phyloP scores from a whole-genome alignment of 2,329 filamentous ascomycete species.

The Scedosporium dehoogii region DNA sequence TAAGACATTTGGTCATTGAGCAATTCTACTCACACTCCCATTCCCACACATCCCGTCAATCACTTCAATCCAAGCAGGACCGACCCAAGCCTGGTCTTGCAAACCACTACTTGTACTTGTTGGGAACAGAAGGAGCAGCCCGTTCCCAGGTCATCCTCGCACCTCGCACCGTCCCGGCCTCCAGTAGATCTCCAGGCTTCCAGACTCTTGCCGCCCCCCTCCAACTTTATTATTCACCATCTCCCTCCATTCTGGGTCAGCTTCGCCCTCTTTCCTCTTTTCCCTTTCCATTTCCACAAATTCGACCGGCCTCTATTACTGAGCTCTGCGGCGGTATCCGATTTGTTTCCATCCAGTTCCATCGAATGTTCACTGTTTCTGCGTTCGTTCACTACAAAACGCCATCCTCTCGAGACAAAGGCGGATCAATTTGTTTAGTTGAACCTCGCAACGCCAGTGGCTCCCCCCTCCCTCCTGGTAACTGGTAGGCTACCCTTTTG shows the following conservation, averaged over 20 bases:
- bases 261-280: background rate
- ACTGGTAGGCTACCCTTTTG: background rate
- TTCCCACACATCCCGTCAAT: no score
- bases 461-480: background rate
- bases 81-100: no score
- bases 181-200: background rate
- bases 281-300: background rate
- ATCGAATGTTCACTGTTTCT: background rate
- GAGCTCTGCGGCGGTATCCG: background rate
- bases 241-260: background rate
- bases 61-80: no score
- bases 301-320: background rate
- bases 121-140: no score
- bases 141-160: background rate
- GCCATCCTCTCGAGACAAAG: background rate
- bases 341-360: background rate
- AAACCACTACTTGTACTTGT: no score
- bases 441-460: background rate
- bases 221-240: conserved; percentile 1
- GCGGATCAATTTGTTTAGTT: background rate
- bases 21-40: no score
- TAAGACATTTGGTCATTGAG: no score
- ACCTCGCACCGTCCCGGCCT: background rate
- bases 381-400: background rate
- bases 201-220: background rate